Evolutionary conservation across 129 eudicot species (phyloP), one percentile per base, ranked within the genome.

Genomic region (Tagetes erecta): DNA sequence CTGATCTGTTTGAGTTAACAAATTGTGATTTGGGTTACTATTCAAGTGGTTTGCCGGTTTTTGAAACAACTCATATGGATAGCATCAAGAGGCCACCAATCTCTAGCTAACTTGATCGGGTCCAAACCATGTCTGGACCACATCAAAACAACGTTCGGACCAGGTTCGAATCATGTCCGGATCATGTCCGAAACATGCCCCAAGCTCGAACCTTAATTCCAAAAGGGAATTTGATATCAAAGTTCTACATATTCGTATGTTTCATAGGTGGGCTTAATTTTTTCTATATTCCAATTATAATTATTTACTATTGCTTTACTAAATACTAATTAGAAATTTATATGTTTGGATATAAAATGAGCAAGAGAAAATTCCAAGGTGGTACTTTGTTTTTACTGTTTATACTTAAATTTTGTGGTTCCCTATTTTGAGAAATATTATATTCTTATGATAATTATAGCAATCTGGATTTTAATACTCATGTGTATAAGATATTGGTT

Each of bases 1-100:
- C 98, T 36, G 98, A 93, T 86, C 82, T 93, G 39, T 93, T 93
- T 73, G 97, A 93, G 86, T 73, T 93, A 70, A 89, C 85, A 76
- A 87, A 84, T 42, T 88, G 80, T 83, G 98, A 87, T 12, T 82
- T 85, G 73, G 95, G 92, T 79, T 90, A 74, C 47, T 89, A 71
- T 69, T 82, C 96, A 38, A 92, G 87, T 81, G 90, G 85, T 37
- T 76, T 92, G 80, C 95, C 98, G 14, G 96, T 92, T 66, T 92
- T 89, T 76, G 98, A 89, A 75, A 85, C 98, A 41, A 92, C 96
- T 12, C 82, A 84, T 68, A 78, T 92, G 80, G 95, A 87, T 60
- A 84, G 72, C 75, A 87, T 89, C 86, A 92, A 87, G 83, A 87
- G 86, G 80, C 83, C 84, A 44, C 80, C 87, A 33, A 83, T 84